A percentile compares a stretch with the other conserved stretches of the same genome.
Evolutionary conservation across 306 rosid genomes (phyloP).

Genomic region (Vicia sativa): DNA sequence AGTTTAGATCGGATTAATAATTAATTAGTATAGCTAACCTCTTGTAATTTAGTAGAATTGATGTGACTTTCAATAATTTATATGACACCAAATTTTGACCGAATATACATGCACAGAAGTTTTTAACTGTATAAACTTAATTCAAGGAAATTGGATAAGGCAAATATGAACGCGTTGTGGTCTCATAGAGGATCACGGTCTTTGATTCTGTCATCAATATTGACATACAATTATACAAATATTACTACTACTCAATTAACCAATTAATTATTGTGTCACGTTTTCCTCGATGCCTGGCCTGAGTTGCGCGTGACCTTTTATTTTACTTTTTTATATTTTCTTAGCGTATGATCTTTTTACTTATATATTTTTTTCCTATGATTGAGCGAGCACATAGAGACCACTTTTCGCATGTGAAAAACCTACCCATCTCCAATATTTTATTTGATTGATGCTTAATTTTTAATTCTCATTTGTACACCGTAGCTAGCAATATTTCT

Average conservation of each 20-base stretch:
- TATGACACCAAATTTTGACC: too few species aligned
- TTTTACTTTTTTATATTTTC: background rate
- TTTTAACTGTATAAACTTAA: too few species aligned
- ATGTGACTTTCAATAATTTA: too few species aligned
- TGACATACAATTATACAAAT: too few species aligned
- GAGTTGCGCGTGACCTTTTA: background rate
- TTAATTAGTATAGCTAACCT: too few species aligned
- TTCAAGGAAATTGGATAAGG: background rate
- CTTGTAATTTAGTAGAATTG: too few species aligned
- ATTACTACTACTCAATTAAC: too few species aligned
- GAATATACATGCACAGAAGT: too few species aligned
- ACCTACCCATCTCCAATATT: background rate
- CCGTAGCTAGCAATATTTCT: background rate
- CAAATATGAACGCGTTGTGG: background rate
- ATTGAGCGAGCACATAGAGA: background rate
- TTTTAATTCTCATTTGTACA: background rate
- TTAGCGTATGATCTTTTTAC: too few species aligned
- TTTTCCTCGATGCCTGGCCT: background rate
- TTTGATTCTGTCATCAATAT: background rate
- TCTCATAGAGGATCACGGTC: background rate
- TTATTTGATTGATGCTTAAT: background rate
- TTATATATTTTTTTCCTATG: background rate
- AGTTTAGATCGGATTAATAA: too few species aligned
- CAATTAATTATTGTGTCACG: background rate
- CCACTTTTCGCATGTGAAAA: conserved; percentile 3